Conservation (phyloP, 1,139 yeast genomes). For the Suhomyces bolitotheri region DNA sequence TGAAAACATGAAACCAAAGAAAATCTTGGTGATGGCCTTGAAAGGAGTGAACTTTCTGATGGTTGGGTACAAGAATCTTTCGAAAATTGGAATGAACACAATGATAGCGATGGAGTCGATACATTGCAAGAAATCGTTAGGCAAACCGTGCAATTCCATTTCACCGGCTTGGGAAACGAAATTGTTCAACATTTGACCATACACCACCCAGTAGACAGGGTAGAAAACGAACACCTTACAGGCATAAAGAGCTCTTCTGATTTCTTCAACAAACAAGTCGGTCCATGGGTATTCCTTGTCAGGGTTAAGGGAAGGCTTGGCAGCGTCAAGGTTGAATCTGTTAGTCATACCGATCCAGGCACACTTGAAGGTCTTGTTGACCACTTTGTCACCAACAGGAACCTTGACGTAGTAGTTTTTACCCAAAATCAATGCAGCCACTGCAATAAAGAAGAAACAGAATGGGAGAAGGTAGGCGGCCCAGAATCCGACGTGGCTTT, state of each 20-base stretch:
- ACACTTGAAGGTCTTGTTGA: constrained; percentile 56
- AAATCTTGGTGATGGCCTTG: constrained; percentile 71
- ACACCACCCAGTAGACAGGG: constrained; percentile 68
- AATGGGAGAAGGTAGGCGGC: constrained; percentile 53
- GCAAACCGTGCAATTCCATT: constrained; percentile 64
- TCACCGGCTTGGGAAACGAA: constrained; percentile 65
- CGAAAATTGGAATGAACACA: constrained; percentile 61
- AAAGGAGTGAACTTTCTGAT: constrained; percentile 57
- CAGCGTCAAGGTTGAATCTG: constrained; percentile 52
- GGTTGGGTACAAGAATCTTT: constrained; percentile 53
- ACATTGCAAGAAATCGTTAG: constrained; percentile 66
- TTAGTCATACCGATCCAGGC: constrained; percentile 47
- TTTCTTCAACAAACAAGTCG: constrained; percentile 64
- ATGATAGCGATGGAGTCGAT: constrained; percentile 63
- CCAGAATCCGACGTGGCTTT: constrained; percentile 28
- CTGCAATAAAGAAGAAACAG: constrained; percentile 64
- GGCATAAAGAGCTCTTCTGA: constrained; percentile 55
- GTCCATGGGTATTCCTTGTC: constrained; percentile 52
- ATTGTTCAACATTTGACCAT: constrained; percentile 67
- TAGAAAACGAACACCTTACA: constrained; percentile 64
- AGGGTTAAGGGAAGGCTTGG: constrained; percentile 55
- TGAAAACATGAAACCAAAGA: constrained; percentile 73
- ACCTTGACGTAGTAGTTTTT: constrained; percentile 56
- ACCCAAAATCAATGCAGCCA: constrained; percentile 56
- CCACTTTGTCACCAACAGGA: constrained; percentile 64